Evolutionary conservation across 352 stramenopile species (phyloP), one percentile per base, ranked within the genome.

Genomic region (Phytophthora parvispora): DNA sequence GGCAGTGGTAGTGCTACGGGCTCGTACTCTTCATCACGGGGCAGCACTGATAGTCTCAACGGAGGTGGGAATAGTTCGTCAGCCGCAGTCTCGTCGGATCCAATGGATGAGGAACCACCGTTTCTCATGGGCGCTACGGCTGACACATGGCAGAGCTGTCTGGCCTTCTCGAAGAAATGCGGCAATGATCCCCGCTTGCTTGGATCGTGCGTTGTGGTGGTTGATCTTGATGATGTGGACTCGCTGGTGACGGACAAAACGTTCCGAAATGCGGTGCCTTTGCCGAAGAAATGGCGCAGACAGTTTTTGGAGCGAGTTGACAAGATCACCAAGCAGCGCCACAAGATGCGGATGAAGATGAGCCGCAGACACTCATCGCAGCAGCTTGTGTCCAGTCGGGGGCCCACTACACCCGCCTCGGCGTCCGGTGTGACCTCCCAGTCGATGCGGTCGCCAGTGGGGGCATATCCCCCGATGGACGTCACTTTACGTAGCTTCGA

Each of bases 231-330:
- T 24, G 69, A 85, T 27, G 51, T 92, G 25, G 76, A 72, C 1
- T 72, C 79, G 3, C 83, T 93, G 29, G 60, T 67, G 4, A 75
- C 72, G 8, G 87, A 88, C 18, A 93, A 91, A 64, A 83, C 70
- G 36, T 83, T 80, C 43, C 61, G 70, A 5, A 90, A 88, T 51
- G 81, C 87, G 0, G 72, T 92, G 20, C 78, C 73, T 1, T 67
- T 94, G 56, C 87, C 87, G 7, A 85, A 86, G 31, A 95, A 95
- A 61, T 89, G 85, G 83, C 76, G 87, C 18, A 84, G 87, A 27
- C 86, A 93, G 67, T 90, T 95, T 40, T 50, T 95, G 28, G 85
- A 93, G 43, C 72, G 77, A 2, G 87, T 95, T 16, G 84, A 93
- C 31, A 92, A 93, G 53, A 62, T 86, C 34, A 84, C 78, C 13